phyloP scores from a whole-genome alignment of 331 rosid genomes.

The Pyrus hybrid region DNA sequence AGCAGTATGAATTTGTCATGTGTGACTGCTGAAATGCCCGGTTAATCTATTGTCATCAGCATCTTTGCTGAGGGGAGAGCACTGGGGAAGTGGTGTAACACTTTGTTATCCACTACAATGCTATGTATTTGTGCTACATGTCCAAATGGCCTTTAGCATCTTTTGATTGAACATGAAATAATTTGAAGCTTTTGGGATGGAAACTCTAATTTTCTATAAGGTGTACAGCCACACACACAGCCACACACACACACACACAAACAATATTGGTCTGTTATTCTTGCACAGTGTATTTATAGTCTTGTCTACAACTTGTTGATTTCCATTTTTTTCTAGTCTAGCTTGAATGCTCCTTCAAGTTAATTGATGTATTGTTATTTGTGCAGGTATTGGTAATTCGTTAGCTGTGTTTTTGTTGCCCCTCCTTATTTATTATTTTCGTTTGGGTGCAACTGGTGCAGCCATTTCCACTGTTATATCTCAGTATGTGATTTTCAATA shows the following conservation, averaged over 20 bases:
- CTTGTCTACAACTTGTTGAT: not conserved
- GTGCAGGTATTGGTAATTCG: slow-evolving; percentile 82
- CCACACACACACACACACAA: not conserved
- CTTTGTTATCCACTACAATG: not conserved
- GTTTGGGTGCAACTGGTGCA: slow-evolving; percentile 84
- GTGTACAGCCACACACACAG: not conserved
- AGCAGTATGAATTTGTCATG: not conserved
- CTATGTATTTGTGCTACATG: not conserved
- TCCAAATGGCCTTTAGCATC: not conserved
- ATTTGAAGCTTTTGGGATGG: not conserved
- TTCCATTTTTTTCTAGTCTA: not conserved
- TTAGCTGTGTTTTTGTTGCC: slow-evolving; percentile 74
- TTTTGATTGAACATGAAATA: not conserved
- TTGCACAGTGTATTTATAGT: slow-evolving; percentile 2
- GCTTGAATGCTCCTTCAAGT: not conserved
- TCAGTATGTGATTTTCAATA: slow-evolving; percentile 54
- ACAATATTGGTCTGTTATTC: not conserved
- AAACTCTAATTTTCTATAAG: not conserved
- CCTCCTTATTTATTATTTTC: slow-evolving; percentile 60
- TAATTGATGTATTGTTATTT: slow-evolving; percentile 19
- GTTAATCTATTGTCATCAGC: not conserved
- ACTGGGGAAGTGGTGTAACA: not conserved
- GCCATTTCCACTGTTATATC: slow-evolving; percentile 86
- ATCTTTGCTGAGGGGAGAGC: not conserved
- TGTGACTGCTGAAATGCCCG: not conserved